These are phyloP conservation scores for Myxozyma neglecta DNA, from an alignment of 805 yeast genomes.

Conservation along the genomic window DNA sequence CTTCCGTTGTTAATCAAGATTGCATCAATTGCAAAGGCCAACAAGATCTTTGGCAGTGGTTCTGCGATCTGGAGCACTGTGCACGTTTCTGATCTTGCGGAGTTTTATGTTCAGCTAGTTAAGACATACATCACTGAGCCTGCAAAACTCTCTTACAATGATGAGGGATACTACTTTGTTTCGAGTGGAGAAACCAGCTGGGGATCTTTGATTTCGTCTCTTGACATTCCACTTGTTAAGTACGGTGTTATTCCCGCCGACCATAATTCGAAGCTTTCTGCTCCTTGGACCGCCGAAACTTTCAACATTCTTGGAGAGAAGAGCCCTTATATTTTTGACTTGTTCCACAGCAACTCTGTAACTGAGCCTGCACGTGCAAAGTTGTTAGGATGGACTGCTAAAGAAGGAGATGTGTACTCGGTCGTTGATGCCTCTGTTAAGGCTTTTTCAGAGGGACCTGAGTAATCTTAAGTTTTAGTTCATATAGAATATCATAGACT, in stretches of 20 bases:
- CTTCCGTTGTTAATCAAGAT: conserved; percentile 38
- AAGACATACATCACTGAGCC: conserved; percentile 34
- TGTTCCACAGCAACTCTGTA: conserved; percentile 20
- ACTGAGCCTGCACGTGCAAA: conserved; percentile 20
- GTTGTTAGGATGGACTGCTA: conserved; percentile 24
- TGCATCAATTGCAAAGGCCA: conserved; percentile 33
- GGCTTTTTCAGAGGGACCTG: not conserved
- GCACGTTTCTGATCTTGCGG: conserved; percentile 42
- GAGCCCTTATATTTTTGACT: not conserved
- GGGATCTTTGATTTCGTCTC: conserved; percentile 37
- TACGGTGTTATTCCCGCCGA: conserved; percentile 15
- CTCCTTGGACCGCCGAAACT: not conserved
- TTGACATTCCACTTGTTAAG: conserved; percentile 34
- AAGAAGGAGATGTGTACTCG: conserved; percentile 8
- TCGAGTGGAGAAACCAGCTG: conserved; percentile 40
- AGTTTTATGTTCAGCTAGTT: conserved; percentile 38
- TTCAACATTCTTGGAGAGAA: conserved; percentile 5
- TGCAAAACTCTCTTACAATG: conserved; percentile 38
- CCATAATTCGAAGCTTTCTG: conserved; percentile 1
- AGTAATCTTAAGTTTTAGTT: not conserved
- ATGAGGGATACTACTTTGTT: conserved; percentile 44
- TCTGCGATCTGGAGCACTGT: conserved; percentile 43
- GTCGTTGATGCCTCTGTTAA: conserved; percentile 31
- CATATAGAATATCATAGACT: not conserved
- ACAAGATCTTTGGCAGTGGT: conserved; percentile 41